Evolutionary conservation across 768 basidiomycete species (phyloP), one percentile per base, ranked within the genome.

Genomic region (Russula sp.): DNA sequence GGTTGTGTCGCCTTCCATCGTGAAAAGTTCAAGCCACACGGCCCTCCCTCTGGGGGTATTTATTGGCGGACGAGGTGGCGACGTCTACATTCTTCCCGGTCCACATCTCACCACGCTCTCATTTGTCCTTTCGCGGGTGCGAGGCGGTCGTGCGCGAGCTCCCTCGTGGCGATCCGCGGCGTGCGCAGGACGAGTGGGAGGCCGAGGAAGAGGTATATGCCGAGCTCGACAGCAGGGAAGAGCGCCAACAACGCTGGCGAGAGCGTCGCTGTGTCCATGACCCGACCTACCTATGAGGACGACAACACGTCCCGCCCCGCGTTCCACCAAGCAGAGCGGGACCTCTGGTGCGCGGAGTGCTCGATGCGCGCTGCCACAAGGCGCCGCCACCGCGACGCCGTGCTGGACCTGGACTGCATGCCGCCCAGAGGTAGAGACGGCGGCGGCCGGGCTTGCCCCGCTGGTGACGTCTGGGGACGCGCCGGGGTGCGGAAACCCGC

Each of bases 41-140:
- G 93, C 0, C 93, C 94, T 0, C 93, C 96, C 0, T 95, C 93
- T 10, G 96, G 96, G 0, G 96, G 95, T n/a, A n/a, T n/a, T n/a
- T 1, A 89, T 90, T 62, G 96, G 96, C 16, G 96, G 94, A 2
- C 80, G 81, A 49, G 96, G 95, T 34, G 93, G 91, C 5, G 85
- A 88, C 68, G 84, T 98, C 36, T 93, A 93, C 70, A 80, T 98
- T 67, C 74, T 85, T 36, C 90, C 96, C 0, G 87, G 88, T 0
- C 79, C 87, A 0, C 79, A 84, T 39, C 75, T 98, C 20, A 90
- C 90, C 0, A 88, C 88, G 0, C 84, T 98, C 22, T 80, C 87
- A 5, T 79, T 84, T 0, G 79, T 98, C 0, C 76, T 85, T 0
- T 83, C 83, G 59, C 84, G 86, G 42, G 75, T 91, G 36, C 80